Evolutionary conservation across 257 asterid species (phyloP).

Genomic region (Galeopsis tetrahit): DNA sequence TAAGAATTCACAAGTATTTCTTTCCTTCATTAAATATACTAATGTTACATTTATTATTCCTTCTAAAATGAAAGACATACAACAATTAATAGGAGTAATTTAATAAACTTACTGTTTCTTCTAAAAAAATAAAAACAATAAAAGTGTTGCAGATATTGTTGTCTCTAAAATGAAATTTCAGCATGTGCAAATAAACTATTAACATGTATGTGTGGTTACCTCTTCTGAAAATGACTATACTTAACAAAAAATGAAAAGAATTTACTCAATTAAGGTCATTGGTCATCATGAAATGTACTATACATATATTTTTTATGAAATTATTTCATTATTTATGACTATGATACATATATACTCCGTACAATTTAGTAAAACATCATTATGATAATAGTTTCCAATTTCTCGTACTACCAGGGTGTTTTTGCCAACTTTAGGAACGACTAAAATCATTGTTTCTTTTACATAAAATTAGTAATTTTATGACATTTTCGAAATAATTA

Average conservation of each 20-base stretch:
- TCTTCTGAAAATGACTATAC: constrained; percentile 21
- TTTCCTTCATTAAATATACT: no score
- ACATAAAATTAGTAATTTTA: not conserved
- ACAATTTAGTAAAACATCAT: not conserved
- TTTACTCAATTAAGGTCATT: not conserved
- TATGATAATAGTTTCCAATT: not conserved
- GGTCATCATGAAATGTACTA: not conserved
- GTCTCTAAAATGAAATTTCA: constrained; percentile 23
- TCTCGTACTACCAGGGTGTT: not conserved
- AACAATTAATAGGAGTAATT: no score
- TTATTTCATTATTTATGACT: constrained; percentile 4
- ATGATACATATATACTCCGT: no score
- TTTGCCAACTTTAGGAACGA: no score
- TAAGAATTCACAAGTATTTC: no score
- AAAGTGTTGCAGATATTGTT: constrained; percentile 10
- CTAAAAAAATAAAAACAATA: no score
- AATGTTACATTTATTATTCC: no score
- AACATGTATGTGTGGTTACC: not conserved
- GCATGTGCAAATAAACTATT: not conserved
- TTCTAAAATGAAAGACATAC: no score
- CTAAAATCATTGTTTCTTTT: not conserved
- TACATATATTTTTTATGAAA: not conserved
- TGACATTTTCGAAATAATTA: not conserved
- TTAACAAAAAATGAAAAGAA: not conserved
- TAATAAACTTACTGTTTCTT: not conserved